Base-by-base conservation (phyloP, 371 early-diverging fungal genomes). In the Mucor racemosus region DNA sequence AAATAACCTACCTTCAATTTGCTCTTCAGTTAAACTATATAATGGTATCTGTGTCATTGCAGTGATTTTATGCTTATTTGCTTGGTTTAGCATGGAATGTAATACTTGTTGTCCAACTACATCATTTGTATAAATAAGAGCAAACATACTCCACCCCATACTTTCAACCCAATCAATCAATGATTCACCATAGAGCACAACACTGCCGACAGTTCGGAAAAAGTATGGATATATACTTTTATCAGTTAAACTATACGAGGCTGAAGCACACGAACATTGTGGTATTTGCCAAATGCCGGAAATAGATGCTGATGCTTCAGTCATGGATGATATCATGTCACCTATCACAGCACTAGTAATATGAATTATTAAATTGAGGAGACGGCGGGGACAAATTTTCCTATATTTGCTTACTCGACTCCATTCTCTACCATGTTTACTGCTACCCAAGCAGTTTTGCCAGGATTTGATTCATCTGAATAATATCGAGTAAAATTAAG, bases 251-350 rank as follows among this genome's bases (percentile, higher is more conserved):
- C 41, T 31, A 21, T 69, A 67, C 4, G 75, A 73, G 8, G 69
- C 74, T 14, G 82, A 73, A 26, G 75, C 76, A 36, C 60, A 69
- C 0, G 79, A 79, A 41, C 82, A 81, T 65, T 81, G 82, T 1
- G 82, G 82, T 55, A 81, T 72, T 9, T 68, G 58, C 53, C 62
- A 62, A 15, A 76, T 41, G 11, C 82, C 68, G 14, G 79, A 77
- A 40, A 81, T 69, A 11, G 75, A 69, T 17, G 79, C 82, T 38
- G 74, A 76, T 17, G 67, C 60, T 56, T 72, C 69, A 13, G 82
- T 76, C 67, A 73, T 71, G 8, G 31, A 11, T 7, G 79, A 75
- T 10, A 70, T 41, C 63, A 76, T 76, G 59, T 81, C 82, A 17
- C 82, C 82, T 60, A 81, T 72, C 1, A 81, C 73, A 13, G 82